phyloP scores from a whole-genome alignment of 805 yeast species.

The Metschnikowia corniflorae region DNA sequence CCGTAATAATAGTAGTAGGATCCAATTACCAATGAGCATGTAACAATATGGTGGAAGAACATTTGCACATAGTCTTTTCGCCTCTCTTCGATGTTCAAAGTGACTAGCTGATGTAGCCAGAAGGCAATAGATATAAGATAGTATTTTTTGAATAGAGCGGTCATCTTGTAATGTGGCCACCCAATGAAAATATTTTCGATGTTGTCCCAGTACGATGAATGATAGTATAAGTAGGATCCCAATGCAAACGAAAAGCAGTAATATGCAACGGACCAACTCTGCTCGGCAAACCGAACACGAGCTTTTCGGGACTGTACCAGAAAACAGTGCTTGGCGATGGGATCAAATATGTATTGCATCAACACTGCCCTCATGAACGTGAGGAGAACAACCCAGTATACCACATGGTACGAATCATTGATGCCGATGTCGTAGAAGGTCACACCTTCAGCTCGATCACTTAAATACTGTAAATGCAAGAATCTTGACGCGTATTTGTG shows the following conservation, averaged over 20 bases:
- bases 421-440: slow-evolving; percentile 50
- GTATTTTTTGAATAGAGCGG: slow-evolving; percentile 55
- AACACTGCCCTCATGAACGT: slow-evolving; percentile 57
- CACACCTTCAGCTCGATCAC: slow-evolving; percentile 14
- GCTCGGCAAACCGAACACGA: slow-evolving; percentile 74
- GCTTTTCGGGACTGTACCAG: slow-evolving; percentile 50
- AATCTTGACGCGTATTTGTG: slow-evolving; percentile 32
- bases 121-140: slow-evolving; percentile 69
- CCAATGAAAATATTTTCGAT: slow-evolving; percentile 55
- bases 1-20: slow-evolving; percentile 72
- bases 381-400: slow-evolving; percentile 52
- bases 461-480: slow-evolving; percentile 31
- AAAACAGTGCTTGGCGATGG: slow-evolving; percentile 44
- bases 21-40: slow-evolving; percentile 62
- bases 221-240: slow-evolving; percentile 56
- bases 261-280: slow-evolving; percentile 72
- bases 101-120: slow-evolving; percentile 79
- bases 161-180: slow-evolving; percentile 73
- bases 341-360: slow-evolving; percentile 56
- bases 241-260: slow-evolving; percentile 50
- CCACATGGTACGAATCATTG: slow-evolving; percentile 52
- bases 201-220: slow-evolving; percentile 58
- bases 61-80: slow-evolving; percentile 84
- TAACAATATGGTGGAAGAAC: slow-evolving; percentile 86
- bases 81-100: slow-evolving; percentile 69